A percentile compares a stretch with the other conserved stretches of the same genome.
phyloP scores from a whole-genome alignment of 2,329 filamentous ascomycete species.

The Aspergillus jensenii region DNA sequence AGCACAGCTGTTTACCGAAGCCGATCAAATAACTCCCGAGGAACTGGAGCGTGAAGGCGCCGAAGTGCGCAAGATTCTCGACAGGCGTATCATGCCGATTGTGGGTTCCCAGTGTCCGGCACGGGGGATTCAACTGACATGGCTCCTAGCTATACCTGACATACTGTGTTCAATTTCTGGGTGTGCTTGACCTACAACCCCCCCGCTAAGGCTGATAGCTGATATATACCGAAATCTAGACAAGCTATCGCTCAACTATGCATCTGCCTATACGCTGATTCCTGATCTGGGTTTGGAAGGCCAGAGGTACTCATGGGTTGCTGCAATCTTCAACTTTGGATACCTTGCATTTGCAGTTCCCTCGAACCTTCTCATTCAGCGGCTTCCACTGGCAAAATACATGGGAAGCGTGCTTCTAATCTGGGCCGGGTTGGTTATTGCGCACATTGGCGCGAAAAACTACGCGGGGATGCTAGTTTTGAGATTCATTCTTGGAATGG shows the following conservation, averaged over 20 bases:
- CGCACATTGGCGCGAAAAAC: slow-evolving; percentile 39
- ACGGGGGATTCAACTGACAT: not conserved
- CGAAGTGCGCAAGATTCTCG: slow-evolving; percentile 44
- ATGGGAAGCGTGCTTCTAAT: slow-evolving; percentile 41
- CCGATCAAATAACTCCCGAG: slow-evolving; percentile 43
- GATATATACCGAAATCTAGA: slow-evolving; percentile 14
- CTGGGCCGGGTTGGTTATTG: slow-evolving; percentile 44
- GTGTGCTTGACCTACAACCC: slow-evolving; percentile 9
- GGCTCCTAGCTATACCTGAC: slow-evolving; percentile 32
- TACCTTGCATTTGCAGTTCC: slow-evolving; percentile 37
- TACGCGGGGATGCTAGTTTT: slow-evolving; percentile 47
- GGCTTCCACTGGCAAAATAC: slow-evolving; percentile 43
- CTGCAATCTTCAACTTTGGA: slow-evolving; percentile 46
- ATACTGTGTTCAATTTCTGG: slow-evolving; percentile 50
- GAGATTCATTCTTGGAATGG: slow-evolving; percentile 49
- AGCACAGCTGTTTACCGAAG: slow-evolving; percentile 47
- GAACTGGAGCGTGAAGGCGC: slow-evolving; percentile 46
- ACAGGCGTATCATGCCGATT: slow-evolving; percentile 50
- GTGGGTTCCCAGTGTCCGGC: slow-evolving; percentile 24
- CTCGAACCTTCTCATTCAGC: slow-evolving; percentile 43
- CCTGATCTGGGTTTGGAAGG: slow-evolving; percentile 42
- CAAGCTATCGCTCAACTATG: slow-evolving; percentile 33
- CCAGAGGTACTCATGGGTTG: slow-evolving; percentile 47
- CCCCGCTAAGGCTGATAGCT: not conserved
- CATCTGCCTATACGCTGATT: slow-evolving; percentile 46